Percentiles rank a stretch among this genome's conserved stretches.
Evolutionary conservation across 768 basidiomycete species (phyloP).

Genomic region (Hypholoma fasciculare): DNA sequence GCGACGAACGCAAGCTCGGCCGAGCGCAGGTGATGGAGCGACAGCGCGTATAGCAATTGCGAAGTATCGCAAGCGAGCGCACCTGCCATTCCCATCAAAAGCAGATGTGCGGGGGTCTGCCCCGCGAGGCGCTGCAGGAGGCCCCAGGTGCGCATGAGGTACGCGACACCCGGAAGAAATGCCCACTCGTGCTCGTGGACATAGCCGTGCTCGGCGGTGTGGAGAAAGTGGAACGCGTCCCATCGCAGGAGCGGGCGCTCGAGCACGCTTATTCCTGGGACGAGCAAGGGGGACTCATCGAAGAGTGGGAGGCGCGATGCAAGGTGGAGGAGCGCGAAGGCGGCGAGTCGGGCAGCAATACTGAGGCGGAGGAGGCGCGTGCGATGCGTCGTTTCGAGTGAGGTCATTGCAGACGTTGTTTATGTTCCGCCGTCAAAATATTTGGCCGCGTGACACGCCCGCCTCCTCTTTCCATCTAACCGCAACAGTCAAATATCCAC

Average conservation of each 20-base stretch:
- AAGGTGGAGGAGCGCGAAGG: conserved; percentile 22
- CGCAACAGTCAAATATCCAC: too few species aligned
- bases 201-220: conserved; percentile 60
- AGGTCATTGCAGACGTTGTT: not conserved
- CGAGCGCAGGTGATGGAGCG: conserved; percentile 54
- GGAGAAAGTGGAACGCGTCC: conserved; percentile 84
- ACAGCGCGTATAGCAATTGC: conserved; percentile 55
- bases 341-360: conserved; percentile 12
- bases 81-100: conserved; percentile 38
- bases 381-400: not conserved
- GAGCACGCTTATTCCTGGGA: conserved; percentile 8
- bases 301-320: conserved; percentile 34
- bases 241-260: conserved; percentile 61
- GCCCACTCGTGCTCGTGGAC: conserved; percentile 84
- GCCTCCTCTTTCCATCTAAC: too few species aligned
- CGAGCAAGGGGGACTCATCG: conserved; percentile 36
- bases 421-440: not conserved
- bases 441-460: not conserved
- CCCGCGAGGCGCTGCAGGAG: conserved; percentile 21
- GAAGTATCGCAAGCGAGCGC: conserved; percentile 42
- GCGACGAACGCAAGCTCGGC: conserved; percentile 61
- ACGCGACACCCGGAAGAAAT: conserved; percentile 74
- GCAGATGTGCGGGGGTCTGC: conserved; percentile 19
- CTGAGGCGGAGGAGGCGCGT: not conserved
- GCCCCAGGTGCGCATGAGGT: conserved; percentile 45